These are phyloP conservation scores for Ehretia macrophylla DNA, from an alignment of 257 asterid genomes.

Conservation along the genomic window DNA sequence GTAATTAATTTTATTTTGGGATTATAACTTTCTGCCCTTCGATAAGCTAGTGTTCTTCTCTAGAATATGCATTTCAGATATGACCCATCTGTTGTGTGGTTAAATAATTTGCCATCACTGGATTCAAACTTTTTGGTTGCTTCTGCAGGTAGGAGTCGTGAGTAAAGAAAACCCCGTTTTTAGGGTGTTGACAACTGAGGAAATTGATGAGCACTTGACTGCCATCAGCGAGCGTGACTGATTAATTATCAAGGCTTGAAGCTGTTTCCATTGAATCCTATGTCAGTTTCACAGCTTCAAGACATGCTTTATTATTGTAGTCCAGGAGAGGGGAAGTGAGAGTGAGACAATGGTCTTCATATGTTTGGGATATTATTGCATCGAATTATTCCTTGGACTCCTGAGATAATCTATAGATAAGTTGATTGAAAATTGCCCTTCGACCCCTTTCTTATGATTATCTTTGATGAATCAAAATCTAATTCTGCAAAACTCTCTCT, in stretches of 20 bases:
- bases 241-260: conserved; percentile 1
- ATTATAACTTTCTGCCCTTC: too few relatives aligned
- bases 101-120: neutral
- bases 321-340: neutral
- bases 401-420: too few relatives aligned
- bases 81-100: too few relatives aligned
- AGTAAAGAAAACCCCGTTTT: conserved; percentile 64
- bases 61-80: too few relatives aligned
- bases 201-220: conserved; percentile 90
- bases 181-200: conserved; percentile 79
- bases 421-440: too few relatives aligned
- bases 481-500: too few relatives aligned
- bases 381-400: neutral
- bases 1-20: too few relatives aligned
- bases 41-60: too few relatives aligned
- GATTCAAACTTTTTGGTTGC: neutral
- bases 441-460: too few relatives aligned
- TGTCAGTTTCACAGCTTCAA: too few relatives aligned
- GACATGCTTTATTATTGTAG: neutral
- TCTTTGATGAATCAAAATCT: too few relatives aligned
- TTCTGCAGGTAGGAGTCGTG: conserved; percentile 84
- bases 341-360: neutral
- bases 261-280: neutral
- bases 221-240: conserved; percentile 97
- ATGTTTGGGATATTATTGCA: neutral